phyloP scores from a whole-genome alignment of 257 asterid species.

The Haberlea rhodopensis region DNA sequence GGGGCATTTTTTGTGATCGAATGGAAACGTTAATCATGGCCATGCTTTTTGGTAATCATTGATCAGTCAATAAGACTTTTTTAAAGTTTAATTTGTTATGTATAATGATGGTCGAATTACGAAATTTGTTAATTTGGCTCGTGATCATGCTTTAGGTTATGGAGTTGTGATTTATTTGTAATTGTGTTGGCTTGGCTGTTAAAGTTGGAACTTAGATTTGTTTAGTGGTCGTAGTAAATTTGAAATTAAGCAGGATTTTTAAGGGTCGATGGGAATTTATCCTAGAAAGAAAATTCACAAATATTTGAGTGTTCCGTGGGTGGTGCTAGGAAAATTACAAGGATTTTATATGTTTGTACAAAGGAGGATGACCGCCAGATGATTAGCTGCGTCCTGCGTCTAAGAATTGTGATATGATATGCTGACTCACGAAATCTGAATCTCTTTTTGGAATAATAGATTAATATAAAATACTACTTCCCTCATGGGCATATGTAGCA shows the following conservation, averaged over 20 bases:
- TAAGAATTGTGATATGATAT: conserved; percentile 2
- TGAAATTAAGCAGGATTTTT: not conserved
- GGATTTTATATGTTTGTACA: conserved; percentile 8
- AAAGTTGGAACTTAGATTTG: not conserved
- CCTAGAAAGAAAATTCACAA: not conserved
- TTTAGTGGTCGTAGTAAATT: conserved; percentile 10
- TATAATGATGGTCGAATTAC: conserved; percentile 7
- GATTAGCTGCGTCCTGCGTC: not conserved
- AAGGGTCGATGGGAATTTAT: too few relatives aligned
- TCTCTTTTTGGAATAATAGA: not conserved
- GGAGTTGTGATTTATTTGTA: conserved; percentile 11
- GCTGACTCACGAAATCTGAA: not conserved
- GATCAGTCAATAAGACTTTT: not conserved
- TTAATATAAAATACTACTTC: not conserved
- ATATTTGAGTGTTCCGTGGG: not conserved
- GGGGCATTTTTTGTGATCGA: conserved; percentile 19
- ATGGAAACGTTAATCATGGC: conserved; percentile 14
- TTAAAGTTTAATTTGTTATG: too few relatives aligned
- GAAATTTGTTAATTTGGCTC: conserved; percentile 13
- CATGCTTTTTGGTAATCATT: conserved; percentile 7
- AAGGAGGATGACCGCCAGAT: not conserved
- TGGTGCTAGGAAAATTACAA: not conserved
- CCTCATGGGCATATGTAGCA: not conserved
- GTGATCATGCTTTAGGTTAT: conserved; percentile 13
- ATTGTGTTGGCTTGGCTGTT: conserved; percentile 11